phyloP scores from a whole-genome alignment of 768 basidiomycete genomes.

The Tricholoma terreum region DNA sequence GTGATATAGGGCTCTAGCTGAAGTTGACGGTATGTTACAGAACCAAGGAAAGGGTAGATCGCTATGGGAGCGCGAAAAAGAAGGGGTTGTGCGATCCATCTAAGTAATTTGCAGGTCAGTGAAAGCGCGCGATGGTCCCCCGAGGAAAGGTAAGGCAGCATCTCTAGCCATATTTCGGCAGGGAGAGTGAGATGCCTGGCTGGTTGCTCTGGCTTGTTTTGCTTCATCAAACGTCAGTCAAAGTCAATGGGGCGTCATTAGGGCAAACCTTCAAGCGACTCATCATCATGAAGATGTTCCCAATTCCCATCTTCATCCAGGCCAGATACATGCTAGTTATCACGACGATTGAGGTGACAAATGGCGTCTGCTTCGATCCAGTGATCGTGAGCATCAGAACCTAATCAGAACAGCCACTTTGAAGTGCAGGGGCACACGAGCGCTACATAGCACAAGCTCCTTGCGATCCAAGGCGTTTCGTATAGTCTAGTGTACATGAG shows the following conservation, averaged over 20 bases:
- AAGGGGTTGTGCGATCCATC: constrained; percentile 15
- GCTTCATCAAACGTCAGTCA: neutral
- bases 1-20: constrained; percentile 11
- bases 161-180: constrained; percentile 19
- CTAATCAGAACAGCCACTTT: too few relatives aligned
- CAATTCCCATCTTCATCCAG: too few relatives aligned
- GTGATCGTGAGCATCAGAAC: too few relatives aligned
- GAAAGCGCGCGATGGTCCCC: constrained; percentile 6
- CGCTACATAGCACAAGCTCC: too few relatives aligned
- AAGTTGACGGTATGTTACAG: constrained; percentile 17
- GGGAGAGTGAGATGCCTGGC: constrained; percentile 11
- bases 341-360: too few relatives aligned
- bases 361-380: too few relatives aligned
- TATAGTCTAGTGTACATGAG: too few relatives aligned
- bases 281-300: too few relatives aligned
- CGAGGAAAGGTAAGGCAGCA: constrained; percentile 9
- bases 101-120: constrained; percentile 13
- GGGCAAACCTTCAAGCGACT: neutral
- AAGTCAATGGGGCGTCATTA: neutral
- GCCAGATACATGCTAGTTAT: too few relatives aligned
- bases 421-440: too few relatives aligned
- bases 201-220: neutral
- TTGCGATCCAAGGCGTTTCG: too few relatives aligned
- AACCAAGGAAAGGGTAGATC: constrained; percentile 18
- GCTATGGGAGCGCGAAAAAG: constrained; percentile 9